Conservation (phyloP, 768 basidiomycete genomes). For the Panellus pusillus region DNA sequence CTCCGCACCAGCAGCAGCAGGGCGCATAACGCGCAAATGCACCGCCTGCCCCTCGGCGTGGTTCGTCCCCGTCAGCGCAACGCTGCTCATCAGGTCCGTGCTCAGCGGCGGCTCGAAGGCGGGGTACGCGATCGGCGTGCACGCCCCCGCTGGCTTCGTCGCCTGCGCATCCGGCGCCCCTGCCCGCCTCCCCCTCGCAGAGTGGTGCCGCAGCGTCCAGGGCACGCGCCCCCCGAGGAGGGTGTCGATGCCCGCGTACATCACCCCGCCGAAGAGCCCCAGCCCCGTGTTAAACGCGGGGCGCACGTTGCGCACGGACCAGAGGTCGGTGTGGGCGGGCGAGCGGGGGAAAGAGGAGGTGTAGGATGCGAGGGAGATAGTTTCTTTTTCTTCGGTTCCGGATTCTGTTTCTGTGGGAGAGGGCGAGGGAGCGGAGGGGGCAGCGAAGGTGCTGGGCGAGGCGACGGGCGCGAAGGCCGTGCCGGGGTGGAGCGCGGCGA, state of each 20-base stretch:
- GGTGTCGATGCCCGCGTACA: slow-evolving; percentile 87
- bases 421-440: not conserved
- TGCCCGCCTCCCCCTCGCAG: not conserved
- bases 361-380: slow-evolving; percentile 65
- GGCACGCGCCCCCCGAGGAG: slow-evolving; percentile 81
- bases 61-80: slow-evolving; percentile 90
- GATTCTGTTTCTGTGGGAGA: not conserved
- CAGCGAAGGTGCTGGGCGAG: slow-evolving; percentile 5
- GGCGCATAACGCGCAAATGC: slow-evolving; percentile 68
- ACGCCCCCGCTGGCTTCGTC: slow-evolving; percentile 66
- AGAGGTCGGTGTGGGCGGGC: slow-evolving; percentile 84
- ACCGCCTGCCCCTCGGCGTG: slow-evolving; percentile 94
- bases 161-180: slow-evolving; percentile 63
- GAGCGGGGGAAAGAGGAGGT: slow-evolving; percentile 66
- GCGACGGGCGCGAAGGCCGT: slow-evolving; percentile 9
- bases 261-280: slow-evolving; percentile 84
- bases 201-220: slow-evolving; percentile 83
- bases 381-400: slow-evolving; percentile 35
- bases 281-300: slow-evolving; percentile 82
- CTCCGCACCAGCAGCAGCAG: slow-evolving; percentile 18
- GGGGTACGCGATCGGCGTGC: slow-evolving; percentile 82
- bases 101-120: slow-evolving; percentile 85
- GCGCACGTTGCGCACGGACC: slow-evolving; percentile 89
- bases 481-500: slow-evolving; percentile 50
- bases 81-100: slow-evolving; percentile 89